Evolutionary conservation across 306 rosid genomes (phyloP).

Genomic region (Abrus precatorius): DNA sequence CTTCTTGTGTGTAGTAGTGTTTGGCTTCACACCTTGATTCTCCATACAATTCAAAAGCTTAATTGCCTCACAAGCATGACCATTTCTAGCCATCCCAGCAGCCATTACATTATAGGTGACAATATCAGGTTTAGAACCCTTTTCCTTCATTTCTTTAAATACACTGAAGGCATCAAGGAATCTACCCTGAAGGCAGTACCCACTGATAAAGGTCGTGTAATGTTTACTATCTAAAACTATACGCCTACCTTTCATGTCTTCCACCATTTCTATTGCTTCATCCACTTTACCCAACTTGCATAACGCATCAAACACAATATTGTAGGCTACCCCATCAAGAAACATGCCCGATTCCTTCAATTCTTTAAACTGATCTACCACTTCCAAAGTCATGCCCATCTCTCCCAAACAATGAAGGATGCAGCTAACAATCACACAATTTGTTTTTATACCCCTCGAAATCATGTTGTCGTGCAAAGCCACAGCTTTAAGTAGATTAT

Average conservation of each 20-base stretch:
- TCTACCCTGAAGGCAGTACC: conserved; percentile 64
- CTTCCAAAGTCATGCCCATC: conserved; percentile 70
- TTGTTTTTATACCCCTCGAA: conserved; percentile 71
- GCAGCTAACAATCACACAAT: conserved; percentile 67
- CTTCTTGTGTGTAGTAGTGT: conserved; percentile 63
- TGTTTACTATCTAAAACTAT: conserved; percentile 71
- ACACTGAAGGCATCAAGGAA: conserved; percentile 51
- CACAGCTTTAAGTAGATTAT: conserved; percentile 63
- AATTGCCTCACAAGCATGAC: conserved; percentile 51
- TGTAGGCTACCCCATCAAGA: conserved; percentile 72
- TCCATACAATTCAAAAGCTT: conserved; percentile 65
- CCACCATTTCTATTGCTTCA: conserved; percentile 66
- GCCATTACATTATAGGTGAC: conserved; percentile 77
- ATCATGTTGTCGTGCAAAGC: conserved; percentile 64
- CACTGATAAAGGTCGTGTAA: conserved; percentile 81
- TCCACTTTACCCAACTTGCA: conserved; percentile 73
- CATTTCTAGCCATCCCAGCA: conserved; percentile 69
- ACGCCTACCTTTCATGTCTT: conserved; percentile 67
- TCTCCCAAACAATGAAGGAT: conserved; percentile 76
- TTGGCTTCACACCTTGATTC: conserved; percentile 63
- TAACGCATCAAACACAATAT: conserved; percentile 69
- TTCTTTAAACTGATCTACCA: conserved; percentile 58
- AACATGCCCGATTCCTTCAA: conserved; percentile 60
- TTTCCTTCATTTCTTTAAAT: conserved; percentile 65
- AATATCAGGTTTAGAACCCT: conserved; percentile 74